These are phyloP conservation scores for Candida pseudofarinosa DNA, from an alignment of 805 yeast genomes.

Conservation along the genomic window DNA sequence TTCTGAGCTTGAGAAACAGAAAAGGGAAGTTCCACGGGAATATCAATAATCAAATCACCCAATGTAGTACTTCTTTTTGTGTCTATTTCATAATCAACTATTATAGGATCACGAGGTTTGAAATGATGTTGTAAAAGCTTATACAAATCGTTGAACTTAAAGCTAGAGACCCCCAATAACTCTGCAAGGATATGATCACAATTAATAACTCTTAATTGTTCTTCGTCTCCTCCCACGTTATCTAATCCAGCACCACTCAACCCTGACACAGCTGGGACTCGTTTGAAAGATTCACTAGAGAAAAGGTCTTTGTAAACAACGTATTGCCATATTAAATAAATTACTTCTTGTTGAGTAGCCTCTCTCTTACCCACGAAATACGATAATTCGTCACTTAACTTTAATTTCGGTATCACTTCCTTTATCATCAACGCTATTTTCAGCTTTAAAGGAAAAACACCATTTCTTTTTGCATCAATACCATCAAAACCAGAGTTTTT, in stretches of 20 bases:
- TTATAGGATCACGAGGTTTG: conserved; percentile 78
- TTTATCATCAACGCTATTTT: conserved; percentile 72
- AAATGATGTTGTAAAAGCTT: conserved; percentile 65
- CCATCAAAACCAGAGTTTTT: conserved; percentile 63
- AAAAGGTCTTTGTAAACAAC: conserved; percentile 60
- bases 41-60: conserved; percentile 77
- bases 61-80: conserved; percentile 74
- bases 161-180: conserved; percentile 47
- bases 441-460: conserved; percentile 52
- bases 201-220: conserved; percentile 31
- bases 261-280: conserved; percentile 35
- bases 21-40: conserved; percentile 44
- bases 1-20: conserved; percentile 33
- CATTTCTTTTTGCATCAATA: conserved; percentile 78
- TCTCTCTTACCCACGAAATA: conserved; percentile 71
- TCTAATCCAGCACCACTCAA: conserved; percentile 14
- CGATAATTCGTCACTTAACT: conserved; percentile 61
- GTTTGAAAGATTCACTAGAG: conserved; percentile 23
- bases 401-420: conserved; percentile 64
- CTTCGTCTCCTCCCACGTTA: conserved; percentile 21
- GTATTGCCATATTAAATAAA: conserved; percentile 77
- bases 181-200: conserved; percentile 44
- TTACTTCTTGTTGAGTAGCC: conserved; percentile 81
- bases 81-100: conserved; percentile 67
- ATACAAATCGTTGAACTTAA: conserved; percentile 68